Evolutionary conservation across 495 filamentous ascomycete species (phyloP).

Genomic region (Aspergillus ellipticus): DNA sequence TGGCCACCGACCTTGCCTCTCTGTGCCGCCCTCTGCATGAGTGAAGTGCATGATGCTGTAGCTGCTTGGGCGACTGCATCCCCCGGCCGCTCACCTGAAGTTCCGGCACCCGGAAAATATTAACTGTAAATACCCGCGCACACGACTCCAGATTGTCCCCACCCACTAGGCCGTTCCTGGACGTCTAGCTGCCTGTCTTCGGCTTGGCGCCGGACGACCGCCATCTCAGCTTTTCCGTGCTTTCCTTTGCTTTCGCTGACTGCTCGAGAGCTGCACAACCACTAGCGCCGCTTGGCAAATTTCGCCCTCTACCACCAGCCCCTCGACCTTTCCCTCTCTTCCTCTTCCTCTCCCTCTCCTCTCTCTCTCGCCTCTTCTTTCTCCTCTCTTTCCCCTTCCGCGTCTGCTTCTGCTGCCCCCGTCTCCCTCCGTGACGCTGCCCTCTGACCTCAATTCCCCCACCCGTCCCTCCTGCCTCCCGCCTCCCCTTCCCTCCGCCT

Average conservation of each 20-base stretch:
- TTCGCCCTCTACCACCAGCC: constrained; percentile 46
- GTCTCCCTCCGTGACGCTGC: constrained; percentile 10
- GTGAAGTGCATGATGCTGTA: constrained; percentile 1
- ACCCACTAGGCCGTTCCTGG: constrained; percentile 40
- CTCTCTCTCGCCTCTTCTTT: constrained; percentile 14
- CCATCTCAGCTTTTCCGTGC: constrained; percentile 30
- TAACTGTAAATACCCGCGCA: constrained; percentile 29
- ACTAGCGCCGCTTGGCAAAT: constrained; percentile 47
- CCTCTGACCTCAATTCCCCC: constrained; percentile 15
- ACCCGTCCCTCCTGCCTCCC: constrained; percentile 18
- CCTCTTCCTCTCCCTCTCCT: constrained; percentile 12
- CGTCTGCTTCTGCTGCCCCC: constrained; percentile 19
- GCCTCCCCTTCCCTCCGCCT: background rate
- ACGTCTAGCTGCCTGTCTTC: constrained; percentile 18
- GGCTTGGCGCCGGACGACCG: constrained; percentile 23
- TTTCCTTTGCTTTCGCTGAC: constrained; percentile 31
- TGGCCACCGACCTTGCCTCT: background rate
- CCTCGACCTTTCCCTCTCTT: constrained; percentile 43
- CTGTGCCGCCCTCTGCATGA: background rate
- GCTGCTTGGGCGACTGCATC: constrained; percentile 6
- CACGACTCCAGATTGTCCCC: constrained; percentile 40
- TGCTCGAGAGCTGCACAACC: constrained; percentile 44
- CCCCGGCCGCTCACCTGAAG: constrained; percentile 6
- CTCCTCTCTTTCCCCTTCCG: constrained; percentile 21
- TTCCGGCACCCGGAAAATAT: constrained; percentile 25